Base-by-base conservation (phyloP, 2,329 filamentous ascomycete species). In the Cordyceps javanica region DNA sequence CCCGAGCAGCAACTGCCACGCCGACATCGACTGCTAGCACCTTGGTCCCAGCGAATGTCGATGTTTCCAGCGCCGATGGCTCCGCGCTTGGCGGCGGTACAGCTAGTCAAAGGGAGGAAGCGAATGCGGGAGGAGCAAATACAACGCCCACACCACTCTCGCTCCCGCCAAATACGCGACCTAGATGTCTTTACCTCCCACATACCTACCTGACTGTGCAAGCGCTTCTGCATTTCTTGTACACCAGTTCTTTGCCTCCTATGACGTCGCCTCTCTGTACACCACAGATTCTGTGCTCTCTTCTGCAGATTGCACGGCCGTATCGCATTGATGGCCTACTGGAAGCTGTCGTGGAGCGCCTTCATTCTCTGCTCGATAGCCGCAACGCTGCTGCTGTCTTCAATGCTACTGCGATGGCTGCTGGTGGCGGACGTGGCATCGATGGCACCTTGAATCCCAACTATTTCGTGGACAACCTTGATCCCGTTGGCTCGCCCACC, bases 361-460 rank as follows among this genome's bases (percentile, higher is more conserved):
- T 99, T 0, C 94, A 99, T 67, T 82, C 89, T 30, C 83, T 95
- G 0, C 82, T 99, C 4, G 94, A 99, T 70, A 94, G 90, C 49
- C 83, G 93, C 48, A 99, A 97, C 64, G 93, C 94, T 0, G 94
- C 94, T 0, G 94, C 94, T 6, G 92, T 99, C 0, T 99, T 99
- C 78, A 99, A 99, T 63, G 94, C 94, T 0, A 94, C 93, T 0
- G 94, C 94, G 55, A 97, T 97, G 94, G 94, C 92, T 0, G 94
- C 94, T 1, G 94, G 94, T 11, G 92, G 94, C 26, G 94, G 94
- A 0, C 85, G 91, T 49, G 89, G 90, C 49, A 90, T 93, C 28
- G 86, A 88, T 55, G 90, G 80, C 38, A 78, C 76, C 1, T 72
- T 85, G 30, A 85, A 85, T 64, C 85, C 84, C 58, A 85, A 86